Base-by-base conservation (phyloP, 164 flowering plant genomes). In the Liquidambar formosana region DNA sequence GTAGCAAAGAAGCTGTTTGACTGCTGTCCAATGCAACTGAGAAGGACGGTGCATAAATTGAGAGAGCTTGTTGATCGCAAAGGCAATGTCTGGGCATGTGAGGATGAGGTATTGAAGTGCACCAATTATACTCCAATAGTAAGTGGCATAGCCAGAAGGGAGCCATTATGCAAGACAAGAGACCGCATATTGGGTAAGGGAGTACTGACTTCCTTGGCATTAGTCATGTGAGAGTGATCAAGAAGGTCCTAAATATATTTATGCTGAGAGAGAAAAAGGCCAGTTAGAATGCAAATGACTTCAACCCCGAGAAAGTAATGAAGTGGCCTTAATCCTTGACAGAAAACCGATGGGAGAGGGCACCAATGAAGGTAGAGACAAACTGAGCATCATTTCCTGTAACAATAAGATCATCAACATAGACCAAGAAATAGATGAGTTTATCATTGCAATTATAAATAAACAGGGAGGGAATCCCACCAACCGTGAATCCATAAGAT, bases 371-470 rank as follows among this genome's bases (percentile, higher is more conserved):
- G 0, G 1, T 0, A 8, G 13, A n/a, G 23, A 64, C 25, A 11
- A 6, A 18, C 6, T 19, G 0, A 10, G 15, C 13, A 0, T 13
- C 1, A 41, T 33, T 26, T 0, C 75, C 67, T 1, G 73, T 71
- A n/a, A 78, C 3, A 3, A 78, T 66, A 0, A 78, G 4, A 41
- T 78, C 78, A 71, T 78, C 72, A 16, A 78, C 72, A 63, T 78
- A 74, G 12, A 72, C 74, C 10, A 72, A 38, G 10, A 72, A 16
- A 27, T 23, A 76, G 0, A 46, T 12, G 0, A 26, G 52, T 3
- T 16, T 4, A 0, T 18, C 45, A 5, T 57, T n/a, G 8, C 10
- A 1, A 14, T 56, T 9, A 52, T 65, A 70, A 19, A 73, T 58
- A 26, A 77, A 77, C 4, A 77, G 16, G 5, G 72, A 74, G n/a